Percentiles rank a stretch among this genome's conserved stretches.
Evolutionary conservation across 2,329 filamentous ascomycete species (phyloP).

Genomic region (Epichloe amarillans): DNA sequence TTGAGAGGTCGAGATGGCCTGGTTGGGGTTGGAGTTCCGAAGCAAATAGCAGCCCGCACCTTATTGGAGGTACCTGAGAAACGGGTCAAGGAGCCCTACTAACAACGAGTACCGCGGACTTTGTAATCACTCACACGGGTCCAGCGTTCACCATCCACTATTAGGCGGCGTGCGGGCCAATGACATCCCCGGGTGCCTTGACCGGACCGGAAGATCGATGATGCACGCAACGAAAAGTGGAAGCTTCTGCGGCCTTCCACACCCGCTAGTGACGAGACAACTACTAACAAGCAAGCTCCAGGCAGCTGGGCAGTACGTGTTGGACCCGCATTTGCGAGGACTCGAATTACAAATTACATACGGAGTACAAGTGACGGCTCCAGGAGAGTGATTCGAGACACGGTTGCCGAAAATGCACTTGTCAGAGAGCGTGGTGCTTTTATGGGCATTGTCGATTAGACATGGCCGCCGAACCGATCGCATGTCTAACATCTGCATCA

Average conservation of each 20-base stretch:
- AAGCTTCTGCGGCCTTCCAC: slow-evolving; percentile 5
- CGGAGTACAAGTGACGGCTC: neutral
- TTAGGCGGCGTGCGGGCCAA: slow-evolving; percentile 18
- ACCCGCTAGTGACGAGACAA: neutral
- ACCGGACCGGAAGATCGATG: slow-evolving; percentile 24
- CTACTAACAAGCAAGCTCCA: neutral
- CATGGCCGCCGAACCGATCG: neutral
- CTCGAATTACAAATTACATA: no score
- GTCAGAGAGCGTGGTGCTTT: neutral
- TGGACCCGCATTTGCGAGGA: neutral
- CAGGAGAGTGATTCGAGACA: neutral
- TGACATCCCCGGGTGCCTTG: slow-evolving; percentile 18
- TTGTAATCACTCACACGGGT: slow-evolving; percentile 5
- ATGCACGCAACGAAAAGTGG: slow-evolving; percentile 13
- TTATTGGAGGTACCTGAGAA: neutral
- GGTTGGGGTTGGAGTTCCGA: slow-evolving; percentile 3
- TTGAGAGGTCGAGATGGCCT: slow-evolving; percentile 13
- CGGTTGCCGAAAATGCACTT: neutral
- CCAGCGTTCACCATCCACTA: slow-evolving; percentile 4
- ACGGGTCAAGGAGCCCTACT: neutral
- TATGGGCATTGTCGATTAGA: no score
- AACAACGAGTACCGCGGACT: neutral
- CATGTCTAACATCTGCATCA: neutral
- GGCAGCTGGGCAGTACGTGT: slow-evolving; percentile 5
- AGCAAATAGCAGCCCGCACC: neutral